These are phyloP conservation scores for Ceratocystis alfenasii DNA, from an alignment of 2,329 filamentous ascomycete species.

Conservation along the genomic window DNA sequence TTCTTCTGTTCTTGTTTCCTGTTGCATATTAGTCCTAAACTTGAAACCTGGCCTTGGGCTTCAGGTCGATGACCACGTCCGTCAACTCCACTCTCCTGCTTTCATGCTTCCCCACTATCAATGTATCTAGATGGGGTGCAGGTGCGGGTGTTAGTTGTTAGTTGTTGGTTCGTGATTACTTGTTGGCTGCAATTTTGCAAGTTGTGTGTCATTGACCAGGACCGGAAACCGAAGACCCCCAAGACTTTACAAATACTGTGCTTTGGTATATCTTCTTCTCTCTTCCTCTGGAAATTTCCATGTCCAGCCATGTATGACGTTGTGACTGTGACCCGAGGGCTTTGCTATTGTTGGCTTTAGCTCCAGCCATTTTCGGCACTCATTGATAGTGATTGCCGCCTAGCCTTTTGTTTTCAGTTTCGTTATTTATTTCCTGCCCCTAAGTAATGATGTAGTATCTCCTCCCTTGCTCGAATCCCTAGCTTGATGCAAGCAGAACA, in stretches of 20 bases:
- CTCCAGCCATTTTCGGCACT: slow-evolving; percentile 1
- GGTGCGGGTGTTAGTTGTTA: too few species aligned
- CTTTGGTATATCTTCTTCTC: too few species aligned
- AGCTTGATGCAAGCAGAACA: not conserved
- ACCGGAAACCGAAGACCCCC: too few species aligned
- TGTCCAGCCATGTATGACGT: too few species aligned
- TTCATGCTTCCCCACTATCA: not conserved
- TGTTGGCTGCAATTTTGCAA: too few species aligned
- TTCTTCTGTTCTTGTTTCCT: not conserved
- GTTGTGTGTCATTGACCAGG: too few species aligned
- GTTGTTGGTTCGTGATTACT: too few species aligned
- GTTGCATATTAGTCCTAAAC: not conserved
- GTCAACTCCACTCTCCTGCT: not conserved
- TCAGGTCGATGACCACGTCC: not conserved
- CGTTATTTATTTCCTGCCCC: not conserved
- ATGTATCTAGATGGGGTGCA: not conserved
- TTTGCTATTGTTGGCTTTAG: not conserved
- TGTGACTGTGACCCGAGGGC: too few species aligned
- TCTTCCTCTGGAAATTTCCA: too few species aligned
- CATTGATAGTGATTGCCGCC: not conserved
- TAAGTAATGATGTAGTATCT: not conserved
- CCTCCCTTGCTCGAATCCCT: not conserved
- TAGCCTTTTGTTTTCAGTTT: not conserved
- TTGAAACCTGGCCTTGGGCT: slow-evolving; percentile 1
- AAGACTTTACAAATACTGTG: too few species aligned